Base-by-base conservation (phyloP, 345 rosid genomes). In the Alliaria petiolata region DNA sequence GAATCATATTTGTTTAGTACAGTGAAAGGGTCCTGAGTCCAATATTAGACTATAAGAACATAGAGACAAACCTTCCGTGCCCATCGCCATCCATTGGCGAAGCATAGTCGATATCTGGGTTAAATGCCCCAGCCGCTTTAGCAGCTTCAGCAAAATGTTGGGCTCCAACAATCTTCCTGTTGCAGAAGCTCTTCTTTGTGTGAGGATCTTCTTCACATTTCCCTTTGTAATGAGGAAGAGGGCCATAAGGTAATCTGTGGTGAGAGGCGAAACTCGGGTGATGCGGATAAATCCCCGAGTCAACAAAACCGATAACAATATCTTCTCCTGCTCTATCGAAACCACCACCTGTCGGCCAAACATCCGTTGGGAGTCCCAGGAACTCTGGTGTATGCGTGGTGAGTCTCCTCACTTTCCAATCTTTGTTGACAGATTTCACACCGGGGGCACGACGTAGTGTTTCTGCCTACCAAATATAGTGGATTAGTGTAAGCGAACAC, bases 51-150 rank as follows among this genome's bases (percentile, higher is more conserved):
- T 6, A 39, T 6, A 31, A 19, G 57, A 52, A 17, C 2, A 70
- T 0, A 50, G 16, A 52, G 7, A 61, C 85, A 72, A 60, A 91
- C 98, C 99, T 95, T 85, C 98, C 98, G 54, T 95, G 98, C 68
- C 99, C 99, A 85, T 95, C 99, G 44, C 97, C 98, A 85, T 95
- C 99, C 92, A 95, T 39, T 54, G 99, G 98, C 42, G 98, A 95
- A 70, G 89, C 97, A 81, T 82, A 92, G 83, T 95, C 97, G 50
- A 88, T 71, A 31, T 81, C 73, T 43, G 98, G 96, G 85, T 92
- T 92, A 77, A 95, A 91, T 56, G 88, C 85, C 28, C 96, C 89
- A 76, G 98, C 92, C 10, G 98, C 99, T 78, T 76, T 90, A 66
- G 99, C 99, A 67, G 98, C 99, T 82, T 85, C 81, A 39, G 99